Evolutionary conservation across 192 early-diverging fungal species (phyloP).

Genomic region (Backusella luteola): DNA sequence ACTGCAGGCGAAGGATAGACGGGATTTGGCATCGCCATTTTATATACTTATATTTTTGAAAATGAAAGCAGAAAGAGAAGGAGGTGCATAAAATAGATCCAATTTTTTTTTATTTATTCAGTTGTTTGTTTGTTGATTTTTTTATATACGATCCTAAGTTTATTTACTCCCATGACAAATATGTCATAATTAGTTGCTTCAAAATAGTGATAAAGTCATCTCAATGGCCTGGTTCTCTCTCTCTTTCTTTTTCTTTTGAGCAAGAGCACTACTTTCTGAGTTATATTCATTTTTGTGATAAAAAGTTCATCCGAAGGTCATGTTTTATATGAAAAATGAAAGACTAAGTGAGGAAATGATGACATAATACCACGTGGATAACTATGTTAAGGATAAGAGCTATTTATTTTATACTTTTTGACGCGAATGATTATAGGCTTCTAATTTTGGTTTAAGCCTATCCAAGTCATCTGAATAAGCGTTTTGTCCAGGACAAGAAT

Average conservation of each 20-base stretch:
- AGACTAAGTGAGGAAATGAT: not conserved
- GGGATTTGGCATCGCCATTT: not conserved
- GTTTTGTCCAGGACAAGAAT: not conserved
- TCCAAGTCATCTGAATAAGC: constrained; percentile 9
- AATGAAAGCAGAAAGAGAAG: not conserved
- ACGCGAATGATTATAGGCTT: not conserved
- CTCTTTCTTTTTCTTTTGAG: not conserved
- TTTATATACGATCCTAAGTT: not conserved
- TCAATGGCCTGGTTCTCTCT: not conserved
- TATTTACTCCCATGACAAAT: not conserved
- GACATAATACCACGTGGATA: not conserved
- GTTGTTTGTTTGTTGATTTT: constrained; percentile 3
- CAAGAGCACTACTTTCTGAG: not conserved
- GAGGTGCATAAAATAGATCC: not conserved
- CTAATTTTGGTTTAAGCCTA: constrained; percentile 12
- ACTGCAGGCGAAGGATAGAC: not conserved
- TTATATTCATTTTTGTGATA: not conserved
- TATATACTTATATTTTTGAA: not conserved
- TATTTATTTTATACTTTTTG: not conserved
- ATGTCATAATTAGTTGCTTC: not conserved
- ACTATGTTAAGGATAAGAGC: not conserved
- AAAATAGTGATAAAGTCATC: not conserved
- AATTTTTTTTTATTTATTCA: not conserved
- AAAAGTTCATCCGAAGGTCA: not conserved
- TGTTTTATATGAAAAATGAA: not conserved